Evolutionary conservation across 257 asterid species (phyloP).

Genomic region (Salvia hispanica): DNA sequence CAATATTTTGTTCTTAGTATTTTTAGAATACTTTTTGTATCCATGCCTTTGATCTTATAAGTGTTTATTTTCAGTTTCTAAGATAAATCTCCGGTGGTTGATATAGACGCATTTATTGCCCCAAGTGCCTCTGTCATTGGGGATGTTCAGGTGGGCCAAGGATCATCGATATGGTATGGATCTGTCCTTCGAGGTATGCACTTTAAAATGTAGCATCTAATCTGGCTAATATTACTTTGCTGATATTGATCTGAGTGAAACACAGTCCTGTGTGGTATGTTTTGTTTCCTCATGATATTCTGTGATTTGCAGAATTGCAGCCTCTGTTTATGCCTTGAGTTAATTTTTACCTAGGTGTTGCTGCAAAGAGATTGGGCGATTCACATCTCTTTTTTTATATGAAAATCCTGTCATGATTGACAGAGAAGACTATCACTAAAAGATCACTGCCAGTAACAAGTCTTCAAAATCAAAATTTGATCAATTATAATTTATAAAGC

Average conservation of each 20-base stretch:
- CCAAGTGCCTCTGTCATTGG: slow-evolving; percentile 88
- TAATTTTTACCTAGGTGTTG: not conserved
- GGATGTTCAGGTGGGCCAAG: slow-evolving; percentile 70
- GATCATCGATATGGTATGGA: slow-evolving; percentile 87
- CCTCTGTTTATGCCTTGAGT: not conserved
- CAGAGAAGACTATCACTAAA: slow-evolving; percentile 4
- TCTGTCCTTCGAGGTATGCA: slow-evolving; percentile 75
- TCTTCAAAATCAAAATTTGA: not conserved
- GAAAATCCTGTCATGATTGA: slow-evolving; percentile 11
- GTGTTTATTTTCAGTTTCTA: slow-evolving; percentile 57
- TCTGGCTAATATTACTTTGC: slow-evolving; percentile 1
- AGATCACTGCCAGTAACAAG: not conserved
- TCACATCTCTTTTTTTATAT: not conserved
- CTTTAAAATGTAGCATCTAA: not conserved
- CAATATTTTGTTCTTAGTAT: slow-evolving; percentile 12
- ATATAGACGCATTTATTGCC: slow-evolving; percentile 71
- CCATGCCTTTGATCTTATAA: slow-evolving; percentile 6
- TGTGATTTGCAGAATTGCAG: not conserved
- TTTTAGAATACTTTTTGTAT: not conserved
- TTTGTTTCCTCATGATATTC: slow-evolving; percentile 5
- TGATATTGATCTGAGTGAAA: slow-evolving; percentile 14
- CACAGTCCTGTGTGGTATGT: not conserved
- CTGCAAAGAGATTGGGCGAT: not conserved
- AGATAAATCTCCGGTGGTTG: slow-evolving; percentile 73
- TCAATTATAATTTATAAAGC: not conserved